These are phyloP conservation scores for Exophiala aquamarina DNA, from an alignment of 2,329 filamentous ascomycete species.

Conservation along the genomic window DNA sequence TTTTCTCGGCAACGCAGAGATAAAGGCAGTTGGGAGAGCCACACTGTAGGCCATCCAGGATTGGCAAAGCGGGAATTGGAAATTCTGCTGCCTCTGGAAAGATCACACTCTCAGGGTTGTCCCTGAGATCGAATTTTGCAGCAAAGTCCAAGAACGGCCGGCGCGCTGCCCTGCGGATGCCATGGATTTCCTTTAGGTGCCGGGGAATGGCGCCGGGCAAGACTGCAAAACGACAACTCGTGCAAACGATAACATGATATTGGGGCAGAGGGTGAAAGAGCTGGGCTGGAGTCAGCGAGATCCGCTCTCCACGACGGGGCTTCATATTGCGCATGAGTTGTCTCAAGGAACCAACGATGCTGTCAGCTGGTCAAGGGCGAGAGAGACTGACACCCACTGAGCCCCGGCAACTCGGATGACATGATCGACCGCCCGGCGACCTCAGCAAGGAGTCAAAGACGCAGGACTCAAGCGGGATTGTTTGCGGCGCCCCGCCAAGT, in stretches of 20 bases:
- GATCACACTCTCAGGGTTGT: slow-evolving; percentile 7
- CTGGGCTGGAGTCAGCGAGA: neutral
- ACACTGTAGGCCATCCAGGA: slow-evolving; percentile 4
- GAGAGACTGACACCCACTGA: neutral
- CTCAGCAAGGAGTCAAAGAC: no score
- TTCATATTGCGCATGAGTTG: no score
- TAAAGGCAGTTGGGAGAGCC: neutral
- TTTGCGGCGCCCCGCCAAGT: no score
- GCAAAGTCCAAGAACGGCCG: slow-evolving; percentile 18
- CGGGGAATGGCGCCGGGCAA: slow-evolving; percentile 30
- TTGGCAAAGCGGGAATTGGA: slow-evolving; percentile 8
- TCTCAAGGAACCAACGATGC: no score
- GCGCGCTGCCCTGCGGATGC: slow-evolving; percentile 20
- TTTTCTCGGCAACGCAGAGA: slow-evolving; percentile 3
- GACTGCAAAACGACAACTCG: slow-evolving; percentile 30
- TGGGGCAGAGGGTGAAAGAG: slow-evolving; percentile 22
- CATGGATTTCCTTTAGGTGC: slow-evolving; percentile 34
- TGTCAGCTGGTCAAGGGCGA: no score
- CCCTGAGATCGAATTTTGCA: neutral
- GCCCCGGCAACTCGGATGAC: neutral
- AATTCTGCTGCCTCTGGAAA: slow-evolving; percentile 2
- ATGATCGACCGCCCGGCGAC: no score
- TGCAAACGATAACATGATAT: slow-evolving; percentile 28
- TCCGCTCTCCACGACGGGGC: no score
- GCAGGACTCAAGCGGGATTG: neutral